These are phyloP conservation scores for Microglena sp. DNA, from an alignment of 139 green algal genomes.

Conservation along the genomic window DNA sequence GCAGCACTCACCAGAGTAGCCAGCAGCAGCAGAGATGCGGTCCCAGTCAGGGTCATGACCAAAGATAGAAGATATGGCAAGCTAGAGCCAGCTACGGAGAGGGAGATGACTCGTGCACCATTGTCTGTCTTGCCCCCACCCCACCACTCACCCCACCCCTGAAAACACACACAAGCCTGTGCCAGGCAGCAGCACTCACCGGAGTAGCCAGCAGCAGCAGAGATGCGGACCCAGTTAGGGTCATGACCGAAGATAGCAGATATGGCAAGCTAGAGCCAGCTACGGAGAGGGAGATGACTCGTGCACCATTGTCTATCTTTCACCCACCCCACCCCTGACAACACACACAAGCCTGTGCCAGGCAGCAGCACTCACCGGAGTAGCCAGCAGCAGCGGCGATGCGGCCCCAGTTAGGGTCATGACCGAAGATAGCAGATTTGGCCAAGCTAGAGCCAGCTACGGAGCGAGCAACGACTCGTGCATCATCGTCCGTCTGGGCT, in stretches of 20 bases:
- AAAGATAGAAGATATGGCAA: slow-evolving; percentile 90
- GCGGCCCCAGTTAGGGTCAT: slow-evolving; percentile 98
- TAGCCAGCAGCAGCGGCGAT: slow-evolving; percentile 93
- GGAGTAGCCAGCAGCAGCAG: slow-evolving; percentile 81
- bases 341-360: too few species aligned
- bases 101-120: slow-evolving; percentile 44
- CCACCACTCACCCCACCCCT: too few species aligned
- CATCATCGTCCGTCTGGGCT: neutral
- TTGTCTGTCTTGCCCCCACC: too few species aligned
- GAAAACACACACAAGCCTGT: too few species aligned
- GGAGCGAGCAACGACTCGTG: slow-evolving; percentile 53
- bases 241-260: slow-evolving; percentile 90
- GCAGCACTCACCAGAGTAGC: slow-evolving; percentile 79
- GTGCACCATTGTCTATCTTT: too few species aligned
- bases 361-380: slow-evolving; percentile 61
- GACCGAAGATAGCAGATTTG: slow-evolving; percentile 91
- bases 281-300: slow-evolving; percentile 64
- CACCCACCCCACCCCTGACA: too few species aligned
- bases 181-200: too few species aligned
- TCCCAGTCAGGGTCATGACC: slow-evolving; percentile 98
- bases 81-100: slow-evolving; percentile 66
- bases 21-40: slow-evolving; percentile 85
- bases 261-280: slow-evolving; percentile 79
- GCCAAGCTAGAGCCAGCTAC: slow-evolving; percentile 74
- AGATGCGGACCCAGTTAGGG: slow-evolving; percentile 97